Evolutionary conservation across 2,329 filamentous ascomycete genomes (phyloP).

Genomic region (Cryphonectria japonica): DNA sequence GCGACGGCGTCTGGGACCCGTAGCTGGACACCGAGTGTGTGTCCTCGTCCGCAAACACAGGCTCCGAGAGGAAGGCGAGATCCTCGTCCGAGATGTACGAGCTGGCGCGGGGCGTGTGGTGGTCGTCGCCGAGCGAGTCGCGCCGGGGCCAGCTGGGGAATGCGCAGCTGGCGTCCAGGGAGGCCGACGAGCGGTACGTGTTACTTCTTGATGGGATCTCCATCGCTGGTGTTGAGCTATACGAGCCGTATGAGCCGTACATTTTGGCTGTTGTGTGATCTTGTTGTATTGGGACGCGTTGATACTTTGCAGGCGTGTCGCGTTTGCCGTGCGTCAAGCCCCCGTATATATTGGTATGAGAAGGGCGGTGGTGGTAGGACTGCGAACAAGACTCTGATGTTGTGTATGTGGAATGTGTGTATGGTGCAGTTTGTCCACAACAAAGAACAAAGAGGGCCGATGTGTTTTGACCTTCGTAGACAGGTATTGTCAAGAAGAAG

Average conservation of each 20-base stretch:
- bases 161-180: constrained; percentile 54
- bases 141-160: constrained; percentile 64
- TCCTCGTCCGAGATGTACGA: constrained; percentile 68
- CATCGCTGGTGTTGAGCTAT: constrained; percentile 53
- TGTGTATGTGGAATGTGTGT: not conserved
- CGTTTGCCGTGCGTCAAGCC: constrained; percentile 21
- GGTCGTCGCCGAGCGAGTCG: constrained; percentile 50
- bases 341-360: constrained; percentile 1
- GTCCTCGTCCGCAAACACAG: constrained; percentile 57
- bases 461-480: constrained; percentile 1
- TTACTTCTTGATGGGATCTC: constrained; percentile 46
- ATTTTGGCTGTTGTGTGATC: constrained; percentile 40
- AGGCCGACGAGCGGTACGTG: constrained; percentile 30
- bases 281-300: too few species aligned
- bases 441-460: constrained; percentile 1
- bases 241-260: constrained; percentile 48
- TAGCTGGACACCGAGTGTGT: constrained; percentile 49
- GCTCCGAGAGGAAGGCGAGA: constrained; percentile 52
- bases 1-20: constrained; percentile 50
- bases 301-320: not conserved
- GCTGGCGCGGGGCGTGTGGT: constrained; percentile 48
- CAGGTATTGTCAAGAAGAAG: not conserved
- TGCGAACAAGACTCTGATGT: not conserved
- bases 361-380: not conserved
- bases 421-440: constrained; percentile 14